Percentiles rank a stretch among this genome's conserved stretches.
These are phyloP conservation scores for Mycena amicta DNA, from an alignment of 768 basidiomycete species.

Conservation along the genomic window DNA sequence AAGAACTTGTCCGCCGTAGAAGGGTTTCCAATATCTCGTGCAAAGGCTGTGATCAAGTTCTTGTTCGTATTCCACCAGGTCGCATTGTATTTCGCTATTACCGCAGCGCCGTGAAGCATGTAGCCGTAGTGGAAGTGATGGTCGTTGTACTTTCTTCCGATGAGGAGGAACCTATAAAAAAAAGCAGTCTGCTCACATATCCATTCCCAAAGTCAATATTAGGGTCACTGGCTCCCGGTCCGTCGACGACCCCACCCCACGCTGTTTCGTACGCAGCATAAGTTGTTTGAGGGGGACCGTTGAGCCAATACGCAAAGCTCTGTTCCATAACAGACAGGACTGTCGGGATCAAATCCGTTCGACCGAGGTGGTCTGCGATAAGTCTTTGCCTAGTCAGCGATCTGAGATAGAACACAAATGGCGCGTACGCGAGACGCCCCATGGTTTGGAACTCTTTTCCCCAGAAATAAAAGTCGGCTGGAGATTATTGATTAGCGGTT, in stretches of 20 bases:
- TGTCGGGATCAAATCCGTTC: conserved; percentile 31
- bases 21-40: conserved; percentile 38
- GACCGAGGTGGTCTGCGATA: conserved; percentile 36
- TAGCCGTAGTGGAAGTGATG: conserved; percentile 42
- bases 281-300: conserved; percentile 26
- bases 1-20: conserved; percentile 34
- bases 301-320: conserved; percentile 30
- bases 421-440: conserved; percentile 33
- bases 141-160: conserved; percentile 30
- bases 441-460: conserved; percentile 31
- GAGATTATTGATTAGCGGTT: neutral
- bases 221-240: conserved; percentile 30
- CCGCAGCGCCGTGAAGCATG: conserved; percentile 33
- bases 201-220: conserved; percentile 39
- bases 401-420: neutral
- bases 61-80: conserved; percentile 30
- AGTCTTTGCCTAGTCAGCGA: conserved; percentile 21
- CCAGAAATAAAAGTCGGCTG: conserved; percentile 36
- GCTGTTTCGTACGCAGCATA: conserved; percentile 36
- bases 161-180: neutral
- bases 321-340: conserved; percentile 29
- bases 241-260: conserved; percentile 39
- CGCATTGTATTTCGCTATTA: conserved; percentile 33
- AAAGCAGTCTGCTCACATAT: conserved; percentile 23
- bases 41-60: conserved; percentile 30